Evolutionary conservation across 2,329 filamentous ascomycete species (phyloP), one percentile per base, ranked within the genome.

Genomic region (Shiraia sp.): DNA sequence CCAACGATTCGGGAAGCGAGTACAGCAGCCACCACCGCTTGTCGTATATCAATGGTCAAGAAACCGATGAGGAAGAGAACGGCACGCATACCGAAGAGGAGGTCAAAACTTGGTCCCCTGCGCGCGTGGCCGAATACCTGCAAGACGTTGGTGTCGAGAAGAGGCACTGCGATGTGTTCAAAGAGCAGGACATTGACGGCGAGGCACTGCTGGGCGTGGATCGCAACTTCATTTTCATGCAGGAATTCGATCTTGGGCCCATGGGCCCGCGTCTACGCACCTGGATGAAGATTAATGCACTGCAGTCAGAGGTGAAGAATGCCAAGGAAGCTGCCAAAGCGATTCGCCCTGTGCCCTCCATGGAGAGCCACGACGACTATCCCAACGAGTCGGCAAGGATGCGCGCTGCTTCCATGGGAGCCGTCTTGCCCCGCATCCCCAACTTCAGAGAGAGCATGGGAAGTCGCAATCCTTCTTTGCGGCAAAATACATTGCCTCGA

Each of bases 141-240:
- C 91, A 93, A 55, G 87, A 87, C 2, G 75, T 83, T 3, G 91
- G 90, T 6, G 87, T 97, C 6, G 92, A 97, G 66, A 83, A 86
- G 59, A 85, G 85, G 55, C 92, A 97, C 57, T 99, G 93, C 64
- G 87, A 95, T 53, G 88, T 97, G 3, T 99, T 99, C 61, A 79
- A 86, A 55, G 91, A 97, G 61, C 92, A 99, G 69, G 93, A 99
- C 68, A 97, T 99, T 43, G 86, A 88, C 2, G 93, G 93, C 34
- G 91, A 97, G 59, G 92, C 97, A 3, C 74, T 99, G 27, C 73
- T 99, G 37, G 89, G 88, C 38, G 95, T 97, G 89, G 90, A 96
- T 59, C 92, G 96, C 72, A 88, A 89, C 42, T 95, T 93, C 27
- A 78, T 97, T 12, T 95, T 96, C 66, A 86, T 97, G 75, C 96